Percentiles rank a stretch among this genome's conserved stretches.
phyloP scores from a whole-genome alignment of 352 stramenopile species.

The Pythium aquatile region DNA sequence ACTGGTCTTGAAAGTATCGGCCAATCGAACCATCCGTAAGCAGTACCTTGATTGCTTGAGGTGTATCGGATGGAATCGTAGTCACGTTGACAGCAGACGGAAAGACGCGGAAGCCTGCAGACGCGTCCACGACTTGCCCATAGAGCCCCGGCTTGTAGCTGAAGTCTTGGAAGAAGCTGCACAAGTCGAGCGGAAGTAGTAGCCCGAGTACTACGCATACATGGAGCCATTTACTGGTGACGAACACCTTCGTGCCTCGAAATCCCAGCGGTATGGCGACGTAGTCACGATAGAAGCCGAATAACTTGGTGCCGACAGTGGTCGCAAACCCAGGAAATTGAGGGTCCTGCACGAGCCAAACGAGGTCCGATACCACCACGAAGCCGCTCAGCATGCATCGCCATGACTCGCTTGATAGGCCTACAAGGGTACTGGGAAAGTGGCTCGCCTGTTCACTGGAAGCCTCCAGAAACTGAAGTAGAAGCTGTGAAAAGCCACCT shows the following conservation, averaged over 20 bases:
- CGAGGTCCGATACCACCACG: constrained; percentile 41
- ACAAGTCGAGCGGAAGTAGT: constrained; percentile 49
- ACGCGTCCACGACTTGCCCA: constrained; percentile 32
- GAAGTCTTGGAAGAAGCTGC: constrained; percentile 45
- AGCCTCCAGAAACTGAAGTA: constrained; percentile 7
- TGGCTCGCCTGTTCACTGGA: constrained; percentile 15
- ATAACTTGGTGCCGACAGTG: constrained; percentile 32
- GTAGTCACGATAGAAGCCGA: constrained; percentile 40
- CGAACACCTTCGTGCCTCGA: constrained; percentile 20
- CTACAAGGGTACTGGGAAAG: constrained; percentile 8
- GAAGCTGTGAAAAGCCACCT: constrained; percentile 5
- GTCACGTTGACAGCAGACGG: background rate
- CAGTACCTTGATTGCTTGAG: constrained; percentile 10
- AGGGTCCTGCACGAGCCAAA: constrained; percentile 54
- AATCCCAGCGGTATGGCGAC: constrained; percentile 22
- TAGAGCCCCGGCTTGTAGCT: constrained; percentile 38
- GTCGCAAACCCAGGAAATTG: constrained; percentile 51
- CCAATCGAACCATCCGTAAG: constrained; percentile 43
- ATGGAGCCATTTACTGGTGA: constrained; percentile 49
- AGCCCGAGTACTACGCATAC: constrained; percentile 50
- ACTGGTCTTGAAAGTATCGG: constrained; percentile 44
- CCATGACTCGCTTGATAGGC: constrained; percentile 22
- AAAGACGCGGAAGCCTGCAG: constrained; percentile 15
- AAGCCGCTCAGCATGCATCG: constrained; percentile 18
- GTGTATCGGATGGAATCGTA: background rate